phyloP scores from a whole-genome alignment of 1,139 yeast species.

The Pichia sp. region DNA sequence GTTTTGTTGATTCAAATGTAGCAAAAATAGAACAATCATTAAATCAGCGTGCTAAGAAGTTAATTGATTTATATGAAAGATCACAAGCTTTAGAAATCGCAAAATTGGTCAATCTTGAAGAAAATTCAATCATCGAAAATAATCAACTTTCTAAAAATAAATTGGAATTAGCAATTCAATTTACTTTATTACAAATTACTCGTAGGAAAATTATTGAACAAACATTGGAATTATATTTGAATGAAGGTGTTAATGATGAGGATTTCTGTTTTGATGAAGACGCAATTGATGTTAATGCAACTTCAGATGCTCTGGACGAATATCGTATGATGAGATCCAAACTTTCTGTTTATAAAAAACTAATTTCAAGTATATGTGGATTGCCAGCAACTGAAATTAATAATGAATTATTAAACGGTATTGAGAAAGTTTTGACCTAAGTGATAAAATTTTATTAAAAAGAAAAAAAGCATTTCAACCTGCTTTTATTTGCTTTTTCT shows the following conservation, averaged over 20 bases:
- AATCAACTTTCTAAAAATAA: background rate
- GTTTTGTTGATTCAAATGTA: background rate
- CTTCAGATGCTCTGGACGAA: constrained; percentile 1
- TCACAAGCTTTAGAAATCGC: constrained; percentile 32
- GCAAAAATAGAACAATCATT: background rate
- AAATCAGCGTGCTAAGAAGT: no score
- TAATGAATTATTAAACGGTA: constrained; percentile 52
- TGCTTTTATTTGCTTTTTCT: no score
- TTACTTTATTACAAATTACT: constrained; percentile 48
- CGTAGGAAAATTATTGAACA: constrained; percentile 38
- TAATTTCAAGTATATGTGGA: constrained; percentile 80
- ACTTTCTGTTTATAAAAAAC: constrained; percentile 73
- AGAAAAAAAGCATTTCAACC: no score
- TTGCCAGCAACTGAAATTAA: constrained; percentile 76
- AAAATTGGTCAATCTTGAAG: constrained; percentile 28
- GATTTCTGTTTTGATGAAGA: constrained; percentile 12
- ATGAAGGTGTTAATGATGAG: constrained; percentile 8
- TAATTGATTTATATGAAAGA: constrained; percentile 29
- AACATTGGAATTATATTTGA: constrained; percentile 5
- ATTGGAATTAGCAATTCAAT: constrained; percentile 35
- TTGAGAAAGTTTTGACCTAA: constrained; percentile 33
- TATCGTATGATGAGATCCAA: constrained; percentile 30
- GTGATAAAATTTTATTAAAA: no score
- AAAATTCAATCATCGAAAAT: constrained; percentile 11
- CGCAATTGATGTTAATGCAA: constrained; percentile 4